Evolutionary conservation across 169 alveolate genomes (phyloP), one percentile per base, ranked within the genome.

Genomic region (Plasmodium knowlesi): DNA sequence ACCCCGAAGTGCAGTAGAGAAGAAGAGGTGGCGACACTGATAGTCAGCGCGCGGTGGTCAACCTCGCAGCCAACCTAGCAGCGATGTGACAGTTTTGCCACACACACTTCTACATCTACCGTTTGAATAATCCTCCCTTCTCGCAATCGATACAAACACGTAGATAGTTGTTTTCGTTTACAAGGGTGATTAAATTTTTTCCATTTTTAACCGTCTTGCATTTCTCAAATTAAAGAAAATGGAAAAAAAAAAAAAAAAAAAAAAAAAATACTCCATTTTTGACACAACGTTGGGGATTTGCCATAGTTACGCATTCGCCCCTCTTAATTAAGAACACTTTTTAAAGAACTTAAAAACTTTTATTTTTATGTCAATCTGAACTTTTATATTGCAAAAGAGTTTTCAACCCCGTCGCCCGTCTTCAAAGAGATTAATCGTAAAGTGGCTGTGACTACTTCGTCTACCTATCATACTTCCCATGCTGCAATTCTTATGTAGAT

Each of bases 131-230:
- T 1, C 12, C 57, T 76, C 34, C 46, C 14, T 3, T 41, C 25
- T 12, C 83, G 50, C 28, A n/a, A n/a, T 28, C 30, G 50, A 19
- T 19, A 22, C 61, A 50, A 14, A 50, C 16, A 50, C 61, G 61
- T 50, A 76, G 34, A 19, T 28, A 76, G 34, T 76, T 76, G 67
- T 76, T 76, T 76, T 76, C 10, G 82, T 76, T 32, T 39, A 76
- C 57, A 76, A 10, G 70, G 2, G 57, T 76, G 50, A n/a, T 37
- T 76, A 16, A 76, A 1, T 32, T 34, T 76, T 34, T 76, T 8
- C 25, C 57, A 37, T 37, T 76, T 76, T 76, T 76, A 67, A 67
- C 76, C 37, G 10, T 10, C 41, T 67, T 67, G 76, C 19, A 67
- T 67, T 14, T 67, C 37, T 67, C 16, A 67, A 67, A n/a, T 67